A percentile compares a stretch with the other conserved stretches of the same genome.
These are phyloP conservation scores for Clonostachys rhizophaga DNA, from an alignment of 2,329 filamentous ascomycete species.

Conservation along the genomic window DNA sequence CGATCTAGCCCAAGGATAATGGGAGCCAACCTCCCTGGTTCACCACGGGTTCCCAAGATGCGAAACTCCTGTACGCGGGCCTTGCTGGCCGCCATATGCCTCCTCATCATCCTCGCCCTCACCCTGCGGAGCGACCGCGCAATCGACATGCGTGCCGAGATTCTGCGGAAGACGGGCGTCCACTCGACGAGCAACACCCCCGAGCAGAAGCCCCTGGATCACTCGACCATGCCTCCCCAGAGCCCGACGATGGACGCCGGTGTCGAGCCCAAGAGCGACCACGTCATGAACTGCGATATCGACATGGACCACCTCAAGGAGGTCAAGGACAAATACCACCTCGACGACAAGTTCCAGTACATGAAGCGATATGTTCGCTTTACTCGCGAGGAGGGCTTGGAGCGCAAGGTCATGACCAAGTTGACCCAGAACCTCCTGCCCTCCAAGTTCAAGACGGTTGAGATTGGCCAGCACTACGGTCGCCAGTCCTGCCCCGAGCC, in stretches of 20 bases:
- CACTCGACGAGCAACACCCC: slow-evolving; percentile 14
- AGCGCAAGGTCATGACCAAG: slow-evolving; percentile 46
- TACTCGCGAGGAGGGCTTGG: slow-evolving; percentile 37
- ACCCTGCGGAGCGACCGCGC: slow-evolving; percentile 31
- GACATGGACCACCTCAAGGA: slow-evolving; percentile 39
- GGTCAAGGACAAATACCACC: slow-evolving; percentile 38
- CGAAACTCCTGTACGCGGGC: slow-evolving; percentile 41
- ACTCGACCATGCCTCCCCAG: slow-evolving; percentile 8
- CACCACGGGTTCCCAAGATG: slow-evolving; percentile 39
- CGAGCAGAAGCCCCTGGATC: slow-evolving; percentile 21
- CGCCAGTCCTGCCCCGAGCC: slow-evolving; percentile 41
- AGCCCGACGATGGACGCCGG: slow-evolving; percentile 6
- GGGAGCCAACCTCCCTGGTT: slow-evolving; percentile 30
- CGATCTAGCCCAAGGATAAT: slow-evolving; percentile 12
- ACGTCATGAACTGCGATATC: slow-evolving; percentile 43
- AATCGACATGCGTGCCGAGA: slow-evolving; percentile 30
- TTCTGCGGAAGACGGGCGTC: slow-evolving; percentile 26
- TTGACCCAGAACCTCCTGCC: slow-evolving; percentile 41
- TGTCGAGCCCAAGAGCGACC: slow-evolving; percentile 9
- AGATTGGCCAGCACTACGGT: slow-evolving; percentile 34
- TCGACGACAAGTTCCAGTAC: slow-evolving; percentile 49
- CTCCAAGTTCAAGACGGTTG: slow-evolving; percentile 40
- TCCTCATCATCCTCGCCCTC: slow-evolving; percentile 34
- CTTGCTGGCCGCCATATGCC: slow-evolving; percentile 33
- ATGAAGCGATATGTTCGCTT: slow-evolving; percentile 50